Evolutionary conservation across 2,329 filamentous ascomycete species (phyloP).

Genomic region (Saccharata proteae): DNA sequence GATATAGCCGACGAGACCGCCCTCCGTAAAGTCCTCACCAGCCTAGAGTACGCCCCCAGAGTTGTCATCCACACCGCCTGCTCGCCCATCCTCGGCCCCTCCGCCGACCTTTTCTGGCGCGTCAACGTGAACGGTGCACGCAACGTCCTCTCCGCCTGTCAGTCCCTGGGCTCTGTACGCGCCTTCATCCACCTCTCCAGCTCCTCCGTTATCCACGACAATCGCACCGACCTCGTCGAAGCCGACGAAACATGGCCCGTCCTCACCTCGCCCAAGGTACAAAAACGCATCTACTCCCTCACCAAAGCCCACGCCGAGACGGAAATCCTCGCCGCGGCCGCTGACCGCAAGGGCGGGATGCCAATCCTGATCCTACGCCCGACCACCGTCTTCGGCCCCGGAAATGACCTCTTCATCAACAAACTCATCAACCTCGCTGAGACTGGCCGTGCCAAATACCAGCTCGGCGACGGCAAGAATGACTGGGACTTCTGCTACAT

Average conservation of each 20-base stretch:
- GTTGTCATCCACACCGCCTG: conserved; percentile 12
- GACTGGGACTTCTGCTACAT: conserved; percentile 12
- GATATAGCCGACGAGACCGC: conserved; percentile 8
- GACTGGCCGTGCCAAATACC: conserved; percentile 10
- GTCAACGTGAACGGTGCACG: conserved; percentile 10
- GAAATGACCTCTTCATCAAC: conserved; percentile 6
- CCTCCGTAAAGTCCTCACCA: conserved; percentile 9
- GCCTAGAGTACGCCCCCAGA: conserved; percentile 6
- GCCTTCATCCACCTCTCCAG: conserved; percentile 14
- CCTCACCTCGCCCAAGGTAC: conserved; percentile 9
- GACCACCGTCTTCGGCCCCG: conserved; percentile 8
- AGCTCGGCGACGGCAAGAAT: conserved; percentile 12
- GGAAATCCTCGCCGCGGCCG: conserved; percentile 9
- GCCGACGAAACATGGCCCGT: conserved; percentile 11
- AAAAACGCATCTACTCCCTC: conserved; percentile 13
- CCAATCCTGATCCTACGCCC: conserved; percentile 6
- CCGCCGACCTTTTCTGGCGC: conserved; percentile 1
- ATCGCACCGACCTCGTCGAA: conserved; percentile 9
- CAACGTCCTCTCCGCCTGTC: conserved; percentile 8
- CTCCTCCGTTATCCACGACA: conserved; percentile 13
- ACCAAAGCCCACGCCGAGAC: conserved; percentile 15
- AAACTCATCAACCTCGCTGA: conserved; percentile 9
- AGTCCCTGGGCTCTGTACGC: conserved; percentile 7
- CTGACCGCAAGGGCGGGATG: conserved; percentile 9
- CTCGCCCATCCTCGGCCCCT: conserved; percentile 3